These are phyloP conservation scores for Fagopyrum tataricum DNA, from an alignment of 148 eudicot species.

Conservation along the genomic window DNA sequence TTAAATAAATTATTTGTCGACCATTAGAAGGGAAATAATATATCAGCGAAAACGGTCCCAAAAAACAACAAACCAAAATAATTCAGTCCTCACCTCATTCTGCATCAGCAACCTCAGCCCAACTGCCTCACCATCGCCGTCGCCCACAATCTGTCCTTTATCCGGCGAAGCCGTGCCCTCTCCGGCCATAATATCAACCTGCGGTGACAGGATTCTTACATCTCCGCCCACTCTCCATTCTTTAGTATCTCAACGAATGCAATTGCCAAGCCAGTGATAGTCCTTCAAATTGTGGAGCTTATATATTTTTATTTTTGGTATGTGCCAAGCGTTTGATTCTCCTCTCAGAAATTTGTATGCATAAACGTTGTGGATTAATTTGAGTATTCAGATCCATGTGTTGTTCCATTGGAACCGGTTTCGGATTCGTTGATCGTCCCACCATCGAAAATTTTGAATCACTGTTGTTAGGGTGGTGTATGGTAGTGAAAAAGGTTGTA, in stretches of 20 bases:
- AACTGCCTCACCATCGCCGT: background rate
- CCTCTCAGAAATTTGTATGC: background rate
- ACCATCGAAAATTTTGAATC: background rate
- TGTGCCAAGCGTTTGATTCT: background rate
- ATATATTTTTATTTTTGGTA: background rate
- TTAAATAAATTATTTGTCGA: too few species aligned
- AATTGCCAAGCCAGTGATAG: background rate
- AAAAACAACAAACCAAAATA: too few species aligned
- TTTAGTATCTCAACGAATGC: background rate
- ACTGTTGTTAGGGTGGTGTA: background rate
- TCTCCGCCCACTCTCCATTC: background rate
- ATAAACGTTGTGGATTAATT: background rate
- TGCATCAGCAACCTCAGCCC: background rate
- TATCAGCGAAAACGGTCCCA: too few species aligned
- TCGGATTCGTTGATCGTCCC: background rate
- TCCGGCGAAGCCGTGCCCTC: background rate
- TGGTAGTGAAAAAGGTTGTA: background rate
- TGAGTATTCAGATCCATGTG: background rate
- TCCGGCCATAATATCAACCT: background rate
- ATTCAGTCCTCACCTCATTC: background rate
- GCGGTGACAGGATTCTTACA: background rate
- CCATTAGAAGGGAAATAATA: too few species aligned
- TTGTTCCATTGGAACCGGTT: slow-evolving; percentile 1
- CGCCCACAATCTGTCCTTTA: background rate
- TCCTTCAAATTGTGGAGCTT: background rate